These are phyloP conservation scores for Pseudoperonospora humuli DNA, from an alignment of 352 stramenopile genomes.

Conservation along the genomic window DNA sequence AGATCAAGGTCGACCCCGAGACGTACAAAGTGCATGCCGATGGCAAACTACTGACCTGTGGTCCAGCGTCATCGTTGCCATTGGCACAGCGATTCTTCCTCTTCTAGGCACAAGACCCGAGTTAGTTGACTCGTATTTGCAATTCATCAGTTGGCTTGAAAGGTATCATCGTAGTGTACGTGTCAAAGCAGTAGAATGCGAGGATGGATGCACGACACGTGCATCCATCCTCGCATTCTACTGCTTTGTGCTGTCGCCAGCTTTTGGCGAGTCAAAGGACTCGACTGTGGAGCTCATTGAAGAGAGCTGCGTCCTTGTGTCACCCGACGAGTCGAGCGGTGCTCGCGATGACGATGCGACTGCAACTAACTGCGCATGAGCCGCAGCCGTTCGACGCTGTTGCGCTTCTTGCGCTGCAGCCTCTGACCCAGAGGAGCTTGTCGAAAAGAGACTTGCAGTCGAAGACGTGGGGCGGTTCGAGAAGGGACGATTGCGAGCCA, in stretches of 20 bases:
- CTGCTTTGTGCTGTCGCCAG: slow-evolving; percentile 11
- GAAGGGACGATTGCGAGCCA: slow-evolving; percentile 23
- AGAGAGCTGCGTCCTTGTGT: slow-evolving; percentile 18
- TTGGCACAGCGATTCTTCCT: slow-evolving; percentile 92
- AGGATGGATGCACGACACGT: slow-evolving; percentile 13
- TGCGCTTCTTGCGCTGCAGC: slow-evolving; percentile 9
- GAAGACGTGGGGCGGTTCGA: slow-evolving; percentile 25
- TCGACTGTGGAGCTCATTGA: slow-evolving; percentile 15
- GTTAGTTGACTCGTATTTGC: neutral
- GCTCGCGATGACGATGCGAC: slow-evolving; percentile 17
- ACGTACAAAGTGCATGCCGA: slow-evolving; percentile 93
- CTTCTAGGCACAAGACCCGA: slow-evolving; percentile 54
- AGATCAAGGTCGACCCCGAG: slow-evolving; percentile 93
- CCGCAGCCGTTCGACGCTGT: slow-evolving; percentile 11
- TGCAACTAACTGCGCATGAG: slow-evolving; percentile 20
- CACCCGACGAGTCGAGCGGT: slow-evolving; percentile 18
- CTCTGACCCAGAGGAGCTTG: slow-evolving; percentile 23
- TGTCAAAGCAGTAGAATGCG: slow-evolving; percentile 16
- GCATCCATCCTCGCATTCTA: slow-evolving; percentile 17
- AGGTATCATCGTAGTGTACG: slow-evolving; percentile 18
- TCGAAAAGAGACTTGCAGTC: slow-evolving; percentile 23
- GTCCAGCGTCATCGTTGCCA: slow-evolving; percentile 74
- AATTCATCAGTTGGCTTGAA: slow-evolving; percentile 1
- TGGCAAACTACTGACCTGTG: slow-evolving; percentile 84
- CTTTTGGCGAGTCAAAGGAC: slow-evolving; percentile 22